Base-by-base conservation (phyloP, 495 filamentous ascomycete species). In the Cladorrhinum samala region DNA sequence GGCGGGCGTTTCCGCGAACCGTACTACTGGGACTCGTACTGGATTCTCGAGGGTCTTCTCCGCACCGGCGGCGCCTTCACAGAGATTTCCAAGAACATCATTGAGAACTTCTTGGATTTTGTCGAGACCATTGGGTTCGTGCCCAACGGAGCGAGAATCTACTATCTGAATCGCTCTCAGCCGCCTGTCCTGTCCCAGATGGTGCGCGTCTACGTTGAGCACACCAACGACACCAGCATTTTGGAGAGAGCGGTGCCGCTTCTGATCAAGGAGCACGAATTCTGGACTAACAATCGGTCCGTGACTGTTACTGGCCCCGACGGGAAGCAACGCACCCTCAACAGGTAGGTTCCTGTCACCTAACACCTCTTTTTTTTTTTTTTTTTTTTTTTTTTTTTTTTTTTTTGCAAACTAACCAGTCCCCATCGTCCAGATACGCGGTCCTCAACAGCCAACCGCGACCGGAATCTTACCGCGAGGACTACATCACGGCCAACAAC, bases 21-120 rank as follows among this genome's bases (percentile, higher is more conserved):
- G 16, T 78, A 77, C 50, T 78, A 78, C 61, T 78, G 75, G 75
- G 75, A 78, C 56, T 74, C 72, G 48, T 78, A 70, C 59, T 78
- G 75, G 75, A 78, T 77, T 27, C 4, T 77, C 18, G 74, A 78
- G 58, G 75, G 75, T 11, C 63, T 78, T 20, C 58, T 78, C 9
- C 69, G 75, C 19, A 78, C 75, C 2, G 74, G 74, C 16, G 75
- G 75, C 23, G 61, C 69, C 37, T 78, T 76, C 52, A 68, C 62
- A 25, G 46, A 73, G 40, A 76, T 78, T 47, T 70, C 75, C 16
- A 68, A 65, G 46, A 74, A 78, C 61, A 78, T 71, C 38, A 75
- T 78, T 25, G 72, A 77, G 58, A 78, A 78, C 54, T 78, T 77
- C 50, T 59, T 77, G 9, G 75, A 78, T 42, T 68, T 77, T 21